Percentiles rank a stretch among this genome's conserved stretches.
These are phyloP conservation scores for Angophora floribunda DNA, from an alignment of 345 rosid genomes.

Conservation along the genomic window DNA sequence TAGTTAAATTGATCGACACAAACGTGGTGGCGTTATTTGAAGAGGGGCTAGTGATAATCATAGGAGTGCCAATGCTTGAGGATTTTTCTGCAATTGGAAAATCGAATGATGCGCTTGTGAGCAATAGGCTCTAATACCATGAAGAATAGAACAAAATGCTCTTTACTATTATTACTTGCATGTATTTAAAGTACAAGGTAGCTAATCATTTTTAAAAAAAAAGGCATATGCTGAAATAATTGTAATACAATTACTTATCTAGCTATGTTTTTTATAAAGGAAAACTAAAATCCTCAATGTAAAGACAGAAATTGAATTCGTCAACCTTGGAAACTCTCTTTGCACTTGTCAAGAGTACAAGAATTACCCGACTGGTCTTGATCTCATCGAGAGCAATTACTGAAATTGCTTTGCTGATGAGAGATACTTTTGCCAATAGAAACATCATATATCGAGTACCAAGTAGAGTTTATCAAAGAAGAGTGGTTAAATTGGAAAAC, in stretches of 20 bases:
- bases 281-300: no score
- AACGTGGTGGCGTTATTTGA: background rate
- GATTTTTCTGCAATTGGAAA: background rate
- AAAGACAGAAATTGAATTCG: background rate
- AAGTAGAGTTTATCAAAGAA: no score
- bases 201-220: no score
- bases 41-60: background rate
- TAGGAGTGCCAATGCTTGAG: background rate
- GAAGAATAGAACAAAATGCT: background rate
- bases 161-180: background rate
- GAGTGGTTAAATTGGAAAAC: background rate
- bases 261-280: background rate
- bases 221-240: no score
- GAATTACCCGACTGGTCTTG: background rate
- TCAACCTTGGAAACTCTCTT: background rate
- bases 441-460: background rate
- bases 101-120: background rate
- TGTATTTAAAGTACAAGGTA: background rate
- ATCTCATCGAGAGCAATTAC: background rate
- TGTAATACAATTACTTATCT: background rate
- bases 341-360: background rate
- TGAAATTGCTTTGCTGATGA: background rate
- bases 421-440: background rate
- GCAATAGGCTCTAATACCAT: background rate
- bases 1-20: background rate